These are phyloP conservation scores for Coprinopsis sp. DNA, from an alignment of 768 basidiomycete genomes.

Conservation along the genomic window DNA sequence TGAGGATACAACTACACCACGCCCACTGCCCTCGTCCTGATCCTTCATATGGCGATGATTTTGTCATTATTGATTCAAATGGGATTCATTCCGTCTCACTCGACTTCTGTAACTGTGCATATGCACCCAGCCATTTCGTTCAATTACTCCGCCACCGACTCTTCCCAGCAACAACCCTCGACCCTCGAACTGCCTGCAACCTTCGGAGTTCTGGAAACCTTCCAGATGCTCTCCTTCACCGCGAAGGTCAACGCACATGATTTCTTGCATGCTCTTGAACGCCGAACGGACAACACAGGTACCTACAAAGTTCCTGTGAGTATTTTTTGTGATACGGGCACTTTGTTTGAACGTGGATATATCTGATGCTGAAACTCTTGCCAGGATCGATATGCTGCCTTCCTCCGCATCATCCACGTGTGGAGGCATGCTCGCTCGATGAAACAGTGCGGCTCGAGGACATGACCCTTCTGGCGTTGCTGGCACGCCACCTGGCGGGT, in stretches of 20 bases:
- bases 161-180: neutral
- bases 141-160: constrained; percentile 23
- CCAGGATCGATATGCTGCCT: constrained; percentile 16
- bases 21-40: constrained; percentile 14
- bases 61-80: constrained; percentile 21
- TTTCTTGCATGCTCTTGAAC: neutral
- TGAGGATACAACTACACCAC: constrained; percentile 18
- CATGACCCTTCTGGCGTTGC: constrained; percentile 8
- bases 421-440: constrained; percentile 17
- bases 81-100: constrained; percentile 23
- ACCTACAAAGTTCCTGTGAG: constrained; percentile 11
- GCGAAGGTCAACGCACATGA: neutral
- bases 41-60: constrained; percentile 14
- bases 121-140: constrained; percentile 1
- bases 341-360: neutral
- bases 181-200: constrained; percentile 1
- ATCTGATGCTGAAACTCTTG: neutral
- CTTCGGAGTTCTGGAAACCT: constrained; percentile 1
- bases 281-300: constrained; percentile 23
- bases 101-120: constrained; percentile 26
- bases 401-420: constrained; percentile 16
- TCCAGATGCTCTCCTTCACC: no score
- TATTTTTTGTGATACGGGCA: no score
- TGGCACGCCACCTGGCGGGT: constrained; percentile 14
- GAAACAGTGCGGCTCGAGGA: constrained; percentile 16